Evolutionary conservation across 2,329 filamentous ascomycete species (phyloP).

Genomic region (Septoria linicola): DNA sequence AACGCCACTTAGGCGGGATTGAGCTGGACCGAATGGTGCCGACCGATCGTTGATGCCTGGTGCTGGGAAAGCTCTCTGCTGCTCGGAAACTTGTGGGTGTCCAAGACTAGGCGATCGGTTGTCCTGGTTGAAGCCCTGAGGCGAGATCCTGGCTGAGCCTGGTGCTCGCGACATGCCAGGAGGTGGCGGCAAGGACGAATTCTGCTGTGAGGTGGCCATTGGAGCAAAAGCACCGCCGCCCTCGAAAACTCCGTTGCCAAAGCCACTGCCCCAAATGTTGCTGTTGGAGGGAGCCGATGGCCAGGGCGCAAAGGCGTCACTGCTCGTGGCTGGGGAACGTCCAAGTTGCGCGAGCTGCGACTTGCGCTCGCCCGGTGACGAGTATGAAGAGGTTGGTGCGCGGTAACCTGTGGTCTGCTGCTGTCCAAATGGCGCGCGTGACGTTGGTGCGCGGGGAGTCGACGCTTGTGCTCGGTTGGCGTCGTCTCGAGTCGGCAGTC

Average conservation of each 20-base stretch:
- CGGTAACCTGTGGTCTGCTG: slow-evolving; percentile 29
- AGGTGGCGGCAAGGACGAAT: slow-evolving; percentile 33
- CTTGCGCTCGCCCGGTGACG: slow-evolving; percentile 40
- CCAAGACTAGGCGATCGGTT: slow-evolving; percentile 31
- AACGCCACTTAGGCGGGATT: slow-evolving; percentile 32
- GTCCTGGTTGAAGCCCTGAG: slow-evolving; percentile 32
- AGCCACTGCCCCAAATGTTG: slow-evolving; percentile 74
- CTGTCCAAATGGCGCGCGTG: slow-evolving; percentile 25
- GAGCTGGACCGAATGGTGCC: slow-evolving; percentile 28
- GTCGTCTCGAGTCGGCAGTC: slow-evolving; percentile 13
- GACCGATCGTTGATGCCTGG: slow-evolving; percentile 33
- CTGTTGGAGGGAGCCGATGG: slow-evolving; percentile 46
- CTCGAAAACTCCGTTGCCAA: slow-evolving; percentile 76
- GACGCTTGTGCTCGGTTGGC: slow-evolving; percentile 17
- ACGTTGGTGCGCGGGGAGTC: slow-evolving; percentile 20
- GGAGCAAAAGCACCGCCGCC: slow-evolving; percentile 33
- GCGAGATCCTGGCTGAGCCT: slow-evolving; percentile 36
- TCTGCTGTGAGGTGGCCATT: slow-evolving; percentile 32
- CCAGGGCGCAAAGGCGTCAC: slow-evolving; percentile 33
- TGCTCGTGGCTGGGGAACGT: slow-evolving; percentile 33
- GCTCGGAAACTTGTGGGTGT: slow-evolving; percentile 29
- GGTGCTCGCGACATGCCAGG: slow-evolving; percentile 35
- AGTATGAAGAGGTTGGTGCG: slow-evolving; percentile 45
- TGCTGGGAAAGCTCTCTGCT: slow-evolving; percentile 31
- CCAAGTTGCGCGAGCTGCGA: slow-evolving; percentile 34